Base-by-base conservation (phyloP, 176 grass and related monocot species). In the Ampelocalamus luodianensis region DNA sequence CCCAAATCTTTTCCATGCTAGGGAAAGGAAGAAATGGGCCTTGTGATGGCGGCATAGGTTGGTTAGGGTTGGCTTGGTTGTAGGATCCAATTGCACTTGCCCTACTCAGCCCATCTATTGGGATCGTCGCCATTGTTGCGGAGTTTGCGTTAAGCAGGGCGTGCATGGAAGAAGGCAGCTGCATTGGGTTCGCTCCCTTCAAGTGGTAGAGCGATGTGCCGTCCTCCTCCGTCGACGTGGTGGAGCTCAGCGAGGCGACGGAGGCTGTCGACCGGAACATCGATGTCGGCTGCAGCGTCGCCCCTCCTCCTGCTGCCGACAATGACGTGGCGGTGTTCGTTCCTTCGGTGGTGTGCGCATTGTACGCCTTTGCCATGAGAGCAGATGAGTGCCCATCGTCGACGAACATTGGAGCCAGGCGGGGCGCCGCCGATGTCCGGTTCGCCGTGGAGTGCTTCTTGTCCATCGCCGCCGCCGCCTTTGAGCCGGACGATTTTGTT, bases 201-300 rank as follows among this genome's bases (percentile, higher is more conserved):
- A 88, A 18, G 82, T 76, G 82, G 78, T 86, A 90, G n/a, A 90
- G 74, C 1, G 85, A 78, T 5, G 50, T 87, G 15, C 90, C 87
- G 11, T 97, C 95, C 80, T 97, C 95, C 73, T 97, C 92, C 6
- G 92, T 97, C 3, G 95, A 90, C 8, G 92, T 95, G 51, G 92
- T 88, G 29, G 95, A 97, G 76, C 87, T 82, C 77, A 90, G 66
- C 2, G 95, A 97, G 43, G 87, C 85, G 2, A 86, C 78, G 14
- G 91, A 96, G 17, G 80, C 53, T 0, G 95, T 88, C 1, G 95
- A 83, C 44, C 60, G 54, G 38, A 89, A 97, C 62, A 91, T 51
- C 4, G 81, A 36, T 1, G 60, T 2, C 3, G 85, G 43, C 9
- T 62, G 76, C 12, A 14, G 34, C 58, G 42, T 40, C 8, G 61